These are phyloP conservation scores for Erysimum pusillum DNA, from an alignment of 441 rosid species.

Conservation along the genomic window DNA sequence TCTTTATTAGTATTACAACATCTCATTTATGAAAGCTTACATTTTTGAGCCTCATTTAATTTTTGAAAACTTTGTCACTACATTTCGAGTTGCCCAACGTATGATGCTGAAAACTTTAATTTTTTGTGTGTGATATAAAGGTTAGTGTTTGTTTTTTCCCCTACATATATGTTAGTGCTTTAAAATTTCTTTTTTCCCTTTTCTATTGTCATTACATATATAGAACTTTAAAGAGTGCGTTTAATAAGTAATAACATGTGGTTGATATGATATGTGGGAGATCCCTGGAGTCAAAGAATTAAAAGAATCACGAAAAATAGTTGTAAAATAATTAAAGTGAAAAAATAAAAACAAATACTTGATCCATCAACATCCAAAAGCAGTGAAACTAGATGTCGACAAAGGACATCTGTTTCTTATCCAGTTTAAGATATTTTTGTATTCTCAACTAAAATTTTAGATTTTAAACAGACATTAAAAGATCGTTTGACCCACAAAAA, in stretches of 20 bases:
- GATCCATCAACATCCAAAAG: constrained; percentile 38
- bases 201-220: neutral
- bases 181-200: neutral
- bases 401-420: constrained; percentile 24
- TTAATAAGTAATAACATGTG: constrained; percentile 31
- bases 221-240: constrained; percentile 28
- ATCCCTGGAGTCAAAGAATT: constrained; percentile 25
- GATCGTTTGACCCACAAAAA: neutral
- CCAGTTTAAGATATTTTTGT: constrained; percentile 26
- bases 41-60: neutral
- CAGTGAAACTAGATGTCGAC: constrained; percentile 34
- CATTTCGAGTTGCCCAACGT: neutral
- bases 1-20: neutral
- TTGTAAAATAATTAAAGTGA: constrained; percentile 11
- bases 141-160: neutral
- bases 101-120: neutral
- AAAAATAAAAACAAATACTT: neutral
- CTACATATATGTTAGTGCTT: constrained; percentile 17
- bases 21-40: neutral
- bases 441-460: neutral
- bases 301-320: constrained; percentile 26
- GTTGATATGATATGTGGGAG: constrained; percentile 31
- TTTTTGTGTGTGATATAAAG: neutral
- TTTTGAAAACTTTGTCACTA: neutral
- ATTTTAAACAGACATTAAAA: neutral